phyloP scores from a whole-genome alignment of 208 protist species.

The Leishmania turanica region DNA sequence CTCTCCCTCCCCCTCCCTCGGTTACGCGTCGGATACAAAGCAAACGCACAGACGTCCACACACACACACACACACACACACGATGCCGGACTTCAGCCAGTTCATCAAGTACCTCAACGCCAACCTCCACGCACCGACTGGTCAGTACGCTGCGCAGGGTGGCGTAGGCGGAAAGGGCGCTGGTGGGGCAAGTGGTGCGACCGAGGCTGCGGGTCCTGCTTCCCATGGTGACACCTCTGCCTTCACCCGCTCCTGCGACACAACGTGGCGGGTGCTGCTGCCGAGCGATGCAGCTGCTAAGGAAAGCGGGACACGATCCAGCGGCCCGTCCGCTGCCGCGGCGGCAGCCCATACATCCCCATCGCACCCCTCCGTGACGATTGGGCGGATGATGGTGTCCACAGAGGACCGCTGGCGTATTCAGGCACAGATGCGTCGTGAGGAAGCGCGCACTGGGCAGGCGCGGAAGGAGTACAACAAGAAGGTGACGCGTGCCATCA shows the following conservation, averaged over 20 bases:
- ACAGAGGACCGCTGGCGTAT: constrained; percentile 88
- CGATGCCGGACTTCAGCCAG: constrained; percentile 74
- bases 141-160: constrained; percentile 19
- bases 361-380: constrained; percentile 43
- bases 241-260: constrained; percentile 60
- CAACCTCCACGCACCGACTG: constrained; percentile 49
- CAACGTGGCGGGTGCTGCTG: constrained; percentile 67
- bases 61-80: neutral
- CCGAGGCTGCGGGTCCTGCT: constrained; percentile 2
- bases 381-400: constrained; percentile 77
- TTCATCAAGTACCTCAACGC: constrained; percentile 87
- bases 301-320: constrained; percentile 29
- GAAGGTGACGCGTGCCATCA: constrained; percentile 85
- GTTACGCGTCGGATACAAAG: neutral
- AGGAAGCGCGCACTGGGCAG: constrained; percentile 74
- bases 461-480: constrained; percentile 89
- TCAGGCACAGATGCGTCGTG: constrained; percentile 83
- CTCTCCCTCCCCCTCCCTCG: neutral
- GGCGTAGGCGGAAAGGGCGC: constrained; percentile 17
- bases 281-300: constrained; percentile 55
- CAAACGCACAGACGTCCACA: neutral
- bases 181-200: constrained; percentile 5
- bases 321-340: constrained; percentile 18
- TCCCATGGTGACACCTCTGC: constrained; percentile 29
- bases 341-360: constrained; percentile 15